Conservation (phyloP, 2,329 filamentous ascomycete genomes). For the Epichloe hybrida region DNA sequence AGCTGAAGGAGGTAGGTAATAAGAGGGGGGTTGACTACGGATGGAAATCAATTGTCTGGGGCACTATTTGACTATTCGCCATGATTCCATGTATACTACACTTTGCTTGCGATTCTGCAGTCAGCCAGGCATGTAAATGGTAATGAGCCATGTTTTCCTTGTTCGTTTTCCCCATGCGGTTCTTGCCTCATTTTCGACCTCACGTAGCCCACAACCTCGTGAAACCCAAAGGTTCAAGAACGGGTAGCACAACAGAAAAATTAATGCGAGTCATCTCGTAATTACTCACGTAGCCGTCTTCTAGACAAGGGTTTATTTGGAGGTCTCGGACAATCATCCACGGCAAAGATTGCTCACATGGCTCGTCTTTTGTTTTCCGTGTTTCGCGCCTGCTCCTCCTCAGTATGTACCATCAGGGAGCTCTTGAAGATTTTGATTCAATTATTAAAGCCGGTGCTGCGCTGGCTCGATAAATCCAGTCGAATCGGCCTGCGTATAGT, state of each 20-base stretch:
- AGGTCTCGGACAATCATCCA: not conserved
- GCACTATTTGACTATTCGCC: not conserved
- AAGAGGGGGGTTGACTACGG: not conserved
- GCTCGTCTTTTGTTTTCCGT: not conserved
- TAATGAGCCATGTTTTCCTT: not conserved
- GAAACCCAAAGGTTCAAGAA: slow-evolving; percentile 1
- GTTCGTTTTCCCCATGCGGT: not conserved
- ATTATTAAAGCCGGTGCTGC: no score
- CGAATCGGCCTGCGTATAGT: no score
- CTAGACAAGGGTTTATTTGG: not conserved
- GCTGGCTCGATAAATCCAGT: no score
- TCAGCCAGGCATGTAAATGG: not conserved
- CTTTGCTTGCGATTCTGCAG: not conserved
- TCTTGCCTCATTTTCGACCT: slow-evolving; percentile 15
- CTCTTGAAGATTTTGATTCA: no score
- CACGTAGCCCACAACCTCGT: not conserved
- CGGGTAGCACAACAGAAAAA: slow-evolving; percentile 1
- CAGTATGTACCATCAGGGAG: no score
- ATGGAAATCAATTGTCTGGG: not conserved
- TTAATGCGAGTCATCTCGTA: slow-evolving; percentile 4
- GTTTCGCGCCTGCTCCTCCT: not conserved
- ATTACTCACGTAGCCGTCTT: not conserved
- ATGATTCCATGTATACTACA: not conserved
- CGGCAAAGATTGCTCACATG: not conserved
- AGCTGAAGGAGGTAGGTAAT: no score